Evolutionary conservation across 176 grass and related monocot genomes (phyloP).

Genomic region (Panicum miliaceum): DNA sequence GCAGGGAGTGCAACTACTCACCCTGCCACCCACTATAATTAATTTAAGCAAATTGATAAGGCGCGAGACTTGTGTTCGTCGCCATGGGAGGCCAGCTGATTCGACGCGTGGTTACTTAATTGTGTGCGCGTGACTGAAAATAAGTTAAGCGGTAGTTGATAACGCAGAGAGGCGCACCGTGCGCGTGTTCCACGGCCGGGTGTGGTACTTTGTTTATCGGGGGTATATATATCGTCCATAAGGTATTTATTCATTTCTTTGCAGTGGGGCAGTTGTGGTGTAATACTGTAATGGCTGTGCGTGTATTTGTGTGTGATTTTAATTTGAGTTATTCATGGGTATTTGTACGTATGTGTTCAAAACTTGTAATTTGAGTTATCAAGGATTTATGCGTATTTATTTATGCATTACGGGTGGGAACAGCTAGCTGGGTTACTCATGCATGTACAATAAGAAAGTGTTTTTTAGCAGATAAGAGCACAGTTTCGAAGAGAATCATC

Average conservation of each 20-base stretch:
- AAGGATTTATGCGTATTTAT: not conserved
- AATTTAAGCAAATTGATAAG: constrained; percentile 18
- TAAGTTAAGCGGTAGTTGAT: constrained; percentile 24
- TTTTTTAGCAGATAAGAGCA: not conserved
- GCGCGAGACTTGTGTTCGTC: constrained; percentile 10
- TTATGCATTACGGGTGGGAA: not conserved
- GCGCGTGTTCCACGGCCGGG: not conserved
- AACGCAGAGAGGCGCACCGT: not conserved
- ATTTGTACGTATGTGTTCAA: not conserved
- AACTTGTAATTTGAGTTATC: not conserved
- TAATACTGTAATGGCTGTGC: not conserved
- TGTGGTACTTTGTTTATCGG: not conserved
- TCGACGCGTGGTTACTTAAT: not conserved
- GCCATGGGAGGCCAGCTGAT: not conserved
- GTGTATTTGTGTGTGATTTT: not conserved
- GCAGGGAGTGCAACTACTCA: constrained; percentile 19
- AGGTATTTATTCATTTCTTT: constrained; percentile 21
- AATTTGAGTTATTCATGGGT: not conserved
- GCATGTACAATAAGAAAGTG: not conserved
- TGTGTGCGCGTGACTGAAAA: not conserved
- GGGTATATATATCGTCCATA: not conserved
- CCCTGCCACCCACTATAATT: constrained; percentile 10
- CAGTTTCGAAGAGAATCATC: too few species aligned
- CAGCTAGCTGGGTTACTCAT: not conserved
- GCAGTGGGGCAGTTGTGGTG: not conserved